These are phyloP conservation scores for Salmacisia buchloeana DNA, from an alignment of 1,284 basidiomycete genomes.

Conservation along the genomic window DNA sequence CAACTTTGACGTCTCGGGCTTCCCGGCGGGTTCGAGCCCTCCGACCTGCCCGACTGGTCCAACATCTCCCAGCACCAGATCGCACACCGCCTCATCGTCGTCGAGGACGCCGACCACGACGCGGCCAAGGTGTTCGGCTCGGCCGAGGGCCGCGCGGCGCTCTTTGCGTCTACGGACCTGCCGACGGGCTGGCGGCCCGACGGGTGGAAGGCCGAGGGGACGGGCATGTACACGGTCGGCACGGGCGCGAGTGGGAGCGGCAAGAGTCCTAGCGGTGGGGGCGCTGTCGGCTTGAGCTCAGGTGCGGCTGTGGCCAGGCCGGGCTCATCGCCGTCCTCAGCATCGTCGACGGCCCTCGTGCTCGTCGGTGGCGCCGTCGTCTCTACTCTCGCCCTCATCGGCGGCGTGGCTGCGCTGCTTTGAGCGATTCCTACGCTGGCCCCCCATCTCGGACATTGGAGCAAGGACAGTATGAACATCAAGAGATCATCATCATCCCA, in stretches of 20 bases:
- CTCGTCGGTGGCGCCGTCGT: no score
- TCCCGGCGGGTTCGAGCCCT: conserved; percentile 31
- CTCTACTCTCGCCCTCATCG: no score
- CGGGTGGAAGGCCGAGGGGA: conserved; percentile 19
- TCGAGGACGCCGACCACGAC: conserved; percentile 37
- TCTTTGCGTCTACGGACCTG: conserved; percentile 31
- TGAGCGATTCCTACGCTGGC: no score
- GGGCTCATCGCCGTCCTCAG: no score
- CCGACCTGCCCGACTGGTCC: conserved; percentile 40
- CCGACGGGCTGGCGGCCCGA: conserved; percentile 41
- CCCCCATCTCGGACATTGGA: no score
- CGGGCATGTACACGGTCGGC: not conserved
- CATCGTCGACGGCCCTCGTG: no score
- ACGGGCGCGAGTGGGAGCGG: not conserved
- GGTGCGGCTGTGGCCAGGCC: no score
- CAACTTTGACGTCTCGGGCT: conserved; percentile 23
- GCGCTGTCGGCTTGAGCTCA: no score
- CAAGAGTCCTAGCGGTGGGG: not conserved
- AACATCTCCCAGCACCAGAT: conserved; percentile 22
- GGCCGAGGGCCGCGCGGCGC: conserved; percentile 33
- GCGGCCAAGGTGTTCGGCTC: conserved; percentile 36
- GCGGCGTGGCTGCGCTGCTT: no score
- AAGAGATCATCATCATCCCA: no score
- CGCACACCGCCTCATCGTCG: conserved; percentile 33
- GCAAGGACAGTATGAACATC: no score